A percentile compares a stretch with the other conserved stretches of the same genome.
These are phyloP conservation scores for Aspergillus saccharolyticus DNA, from an alignment of 495 filamentous ascomycete genomes.

Conservation along the genomic window DNA sequence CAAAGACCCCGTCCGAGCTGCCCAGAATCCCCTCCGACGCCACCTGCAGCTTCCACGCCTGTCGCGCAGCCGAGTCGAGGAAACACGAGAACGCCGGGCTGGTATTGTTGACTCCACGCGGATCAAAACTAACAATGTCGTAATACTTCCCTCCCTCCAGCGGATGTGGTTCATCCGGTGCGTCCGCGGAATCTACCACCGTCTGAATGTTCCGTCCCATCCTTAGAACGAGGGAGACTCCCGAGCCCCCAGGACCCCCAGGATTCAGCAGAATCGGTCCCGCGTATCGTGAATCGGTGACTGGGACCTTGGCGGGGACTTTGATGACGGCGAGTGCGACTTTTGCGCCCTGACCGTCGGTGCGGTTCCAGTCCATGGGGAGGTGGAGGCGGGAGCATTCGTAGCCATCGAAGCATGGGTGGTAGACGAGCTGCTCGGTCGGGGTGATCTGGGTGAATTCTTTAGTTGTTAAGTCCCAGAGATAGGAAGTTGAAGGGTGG, in stretches of 20 bases:
- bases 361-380: slow-evolving; percentile 5
- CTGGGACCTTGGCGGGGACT: slow-evolving; percentile 1
- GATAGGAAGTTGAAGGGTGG: no score
- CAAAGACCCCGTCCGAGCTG: neutral
- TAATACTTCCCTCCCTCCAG: neutral
- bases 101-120: slow-evolving; percentile 2
- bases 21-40: neutral
- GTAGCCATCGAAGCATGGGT: neutral
- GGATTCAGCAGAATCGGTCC: slow-evolving; percentile 4
- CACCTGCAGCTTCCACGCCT: neutral
- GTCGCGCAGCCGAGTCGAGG: neutral
- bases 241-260: slow-evolving; percentile 1
- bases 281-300: slow-evolving; percentile 8
- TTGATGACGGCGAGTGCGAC: slow-evolving; percentile 4
- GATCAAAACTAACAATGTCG: slow-evolving; percentile 2
- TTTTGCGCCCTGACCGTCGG: neutral
- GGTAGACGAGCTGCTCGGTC: neutral
- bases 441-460: neutral
- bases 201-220: neutral
- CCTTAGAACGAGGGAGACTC: neutral
- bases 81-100: neutral
- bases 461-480: no score
- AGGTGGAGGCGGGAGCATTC: neutral
- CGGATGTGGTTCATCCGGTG: neutral
- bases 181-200: neutral